Percentiles rank a stretch among this genome's conserved stretches.
These are phyloP conservation scores for Santalum album DNA, from an alignment of 164 flowering plant genomes.

Conservation along the genomic window DNA sequence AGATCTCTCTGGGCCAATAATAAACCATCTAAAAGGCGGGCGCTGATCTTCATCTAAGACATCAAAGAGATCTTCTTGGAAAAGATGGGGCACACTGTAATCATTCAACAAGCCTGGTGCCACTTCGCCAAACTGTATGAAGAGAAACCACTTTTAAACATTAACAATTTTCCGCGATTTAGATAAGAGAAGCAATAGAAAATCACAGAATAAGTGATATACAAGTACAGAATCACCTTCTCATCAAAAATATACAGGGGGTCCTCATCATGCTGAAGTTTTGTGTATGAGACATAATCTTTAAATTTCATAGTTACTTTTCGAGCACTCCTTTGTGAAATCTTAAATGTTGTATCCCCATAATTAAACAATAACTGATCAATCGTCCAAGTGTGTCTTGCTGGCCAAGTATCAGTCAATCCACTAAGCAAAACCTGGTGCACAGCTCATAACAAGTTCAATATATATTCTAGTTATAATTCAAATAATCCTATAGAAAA, in stretches of 20 bases:
- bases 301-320: conserved; percentile 70
- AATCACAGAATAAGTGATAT: not conserved
- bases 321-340: conserved; percentile 69
- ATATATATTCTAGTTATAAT: too few species aligned
- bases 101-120: conserved; percentile 76
- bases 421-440: conserved; percentile 66
- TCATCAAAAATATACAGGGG: conserved; percentile 94
- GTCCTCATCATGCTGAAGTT: conserved; percentile 91
- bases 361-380: conserved; percentile 52
- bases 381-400: conserved; percentile 61
- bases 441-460: not conserved
- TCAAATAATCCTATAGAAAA: too few species aligned
- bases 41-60: conserved; percentile 60
- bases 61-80: conserved; percentile 83
- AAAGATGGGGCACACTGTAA: conserved; percentile 76
- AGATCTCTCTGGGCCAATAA: conserved; percentile 96
- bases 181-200: not conserved
- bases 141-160: not conserved
- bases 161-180: not conserved
- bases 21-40: conserved; percentile 91
- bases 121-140: conserved; percentile 78
- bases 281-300: conserved; percentile 76
- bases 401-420: conserved; percentile 80
- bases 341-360: conserved; percentile 65
- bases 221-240: conserved; percentile 37